phyloP scores from a whole-genome alignment of 257 asterid genomes.

The Sherardia arvensis region DNA sequence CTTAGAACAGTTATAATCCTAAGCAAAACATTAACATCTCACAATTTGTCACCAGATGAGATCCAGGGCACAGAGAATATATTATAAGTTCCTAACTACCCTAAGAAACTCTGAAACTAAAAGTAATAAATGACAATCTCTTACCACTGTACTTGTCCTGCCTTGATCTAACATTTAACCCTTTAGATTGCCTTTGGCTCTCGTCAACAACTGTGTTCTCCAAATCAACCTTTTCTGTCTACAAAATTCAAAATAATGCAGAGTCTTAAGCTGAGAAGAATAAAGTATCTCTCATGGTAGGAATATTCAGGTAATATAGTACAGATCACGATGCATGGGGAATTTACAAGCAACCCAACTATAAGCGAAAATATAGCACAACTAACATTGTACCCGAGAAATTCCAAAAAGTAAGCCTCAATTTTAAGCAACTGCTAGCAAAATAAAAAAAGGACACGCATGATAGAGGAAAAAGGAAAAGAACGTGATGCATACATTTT shows the following conservation, averaged over 20 bases:
- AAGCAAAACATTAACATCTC: not conserved
- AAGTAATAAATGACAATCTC: conserved; percentile 8
- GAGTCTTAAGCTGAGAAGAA: conserved; percentile 18
- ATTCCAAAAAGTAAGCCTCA: too few relatives aligned
- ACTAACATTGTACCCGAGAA: too few relatives aligned
- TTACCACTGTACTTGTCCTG: conserved; percentile 84
- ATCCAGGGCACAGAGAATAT: not conserved
- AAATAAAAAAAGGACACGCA: too few relatives aligned
- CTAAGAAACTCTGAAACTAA: not conserved
- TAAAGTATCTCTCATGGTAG: not conserved
- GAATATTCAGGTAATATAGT: not conserved
- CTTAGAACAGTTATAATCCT: not conserved
- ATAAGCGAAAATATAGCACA: not conserved
- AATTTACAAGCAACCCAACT: not conserved
- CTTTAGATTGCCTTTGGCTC: conserved; percentile 78
- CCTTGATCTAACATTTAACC: conserved; percentile 59
- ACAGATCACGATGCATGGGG: not conserved
- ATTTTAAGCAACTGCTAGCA: not conserved
- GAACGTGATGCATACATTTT: not conserved
- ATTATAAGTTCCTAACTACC: too few relatives aligned
- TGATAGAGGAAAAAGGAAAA: not conserved
- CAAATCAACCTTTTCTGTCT: conserved; percentile 96
- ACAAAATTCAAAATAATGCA: conserved; percentile 21
- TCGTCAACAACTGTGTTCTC: conserved; percentile 97
- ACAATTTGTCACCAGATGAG: not conserved